These are phyloP conservation scores for Aspergillus diversus DNA, from an alignment of 495 filamentous ascomycete species.

Conservation along the genomic window DNA sequence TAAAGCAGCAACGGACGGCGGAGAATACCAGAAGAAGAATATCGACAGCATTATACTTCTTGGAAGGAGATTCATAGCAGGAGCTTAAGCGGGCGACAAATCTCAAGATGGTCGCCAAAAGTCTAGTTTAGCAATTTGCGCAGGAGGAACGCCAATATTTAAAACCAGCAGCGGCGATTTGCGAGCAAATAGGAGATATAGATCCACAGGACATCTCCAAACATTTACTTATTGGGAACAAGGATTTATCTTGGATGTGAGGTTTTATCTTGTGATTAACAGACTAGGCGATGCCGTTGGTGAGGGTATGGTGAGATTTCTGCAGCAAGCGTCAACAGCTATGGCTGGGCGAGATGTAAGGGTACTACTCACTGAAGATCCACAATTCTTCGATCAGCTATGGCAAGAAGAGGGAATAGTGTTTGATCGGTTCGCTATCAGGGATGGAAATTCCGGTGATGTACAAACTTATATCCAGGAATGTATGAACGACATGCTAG, in stretches of 20 bases:
- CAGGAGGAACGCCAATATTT: constrained; percentile 10
- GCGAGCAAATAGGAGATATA: constrained; percentile 8
- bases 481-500: background rate
- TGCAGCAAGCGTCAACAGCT: background rate
- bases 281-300: constrained; percentile 1
- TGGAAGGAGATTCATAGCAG: constrained; percentile 1
- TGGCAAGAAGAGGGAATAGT: background rate
- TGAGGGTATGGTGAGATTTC: constrained; percentile 2
- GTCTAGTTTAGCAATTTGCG: constrained; percentile 14
- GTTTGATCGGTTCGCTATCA: background rate
- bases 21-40: background rate
- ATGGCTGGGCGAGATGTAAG: background rate
- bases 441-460: background rate
- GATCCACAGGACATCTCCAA: constrained; percentile 6
- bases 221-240: constrained; percentile 9
- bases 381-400: background rate
- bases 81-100: constrained; percentile 14
- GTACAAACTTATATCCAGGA: background rate
- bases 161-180: constrained; percentile 9
- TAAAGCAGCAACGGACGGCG: constrained; percentile 1
- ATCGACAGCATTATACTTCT: constrained; percentile 5
- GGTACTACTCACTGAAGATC: background rate
- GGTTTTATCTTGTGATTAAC: constrained; percentile 8
- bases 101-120: constrained; percentile 7
- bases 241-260: constrained; percentile 6